Percentiles rank a stretch among this genome's conserved stretches.
These are phyloP conservation scores for Mucor racemosus DNA, from an alignment of 371 early-diverging fungal genomes.

Conservation along the genomic window DNA sequence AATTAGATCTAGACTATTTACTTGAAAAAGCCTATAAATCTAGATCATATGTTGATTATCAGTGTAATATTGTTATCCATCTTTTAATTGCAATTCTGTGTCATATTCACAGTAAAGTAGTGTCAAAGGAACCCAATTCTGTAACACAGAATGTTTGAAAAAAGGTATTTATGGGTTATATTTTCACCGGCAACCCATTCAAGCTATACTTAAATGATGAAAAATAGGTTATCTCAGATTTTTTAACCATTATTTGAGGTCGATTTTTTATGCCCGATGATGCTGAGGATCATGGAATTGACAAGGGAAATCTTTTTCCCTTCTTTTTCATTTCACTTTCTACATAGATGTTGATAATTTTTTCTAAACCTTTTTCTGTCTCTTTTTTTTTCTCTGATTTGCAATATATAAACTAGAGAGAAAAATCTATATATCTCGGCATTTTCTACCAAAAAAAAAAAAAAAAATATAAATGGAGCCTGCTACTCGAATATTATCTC, in stretches of 20 bases:
- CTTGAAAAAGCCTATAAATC: not conserved
- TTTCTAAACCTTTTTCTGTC: not conserved
- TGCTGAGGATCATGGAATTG: not conserved
- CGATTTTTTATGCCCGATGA: not conserved
- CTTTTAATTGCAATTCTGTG: not conserved
- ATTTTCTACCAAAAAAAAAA: not conserved
- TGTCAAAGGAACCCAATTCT: not conserved
- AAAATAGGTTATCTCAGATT: not conserved
- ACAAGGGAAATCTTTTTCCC: not conserved
- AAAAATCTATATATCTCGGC: not conserved
- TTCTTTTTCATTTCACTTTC: not conserved
- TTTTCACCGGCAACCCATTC: not conserved
- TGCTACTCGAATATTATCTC: conserved; percentile 15
- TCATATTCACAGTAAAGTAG: not conserved
- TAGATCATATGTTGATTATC: not conserved
- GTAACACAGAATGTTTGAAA: not conserved
- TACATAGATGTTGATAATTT: not conserved
- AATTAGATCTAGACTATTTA: not conserved
- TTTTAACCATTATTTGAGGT: not conserved
- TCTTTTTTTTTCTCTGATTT: not conserved
- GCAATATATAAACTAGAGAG: not conserved
- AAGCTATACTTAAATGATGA: not conserved
- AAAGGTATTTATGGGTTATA: not conserved
- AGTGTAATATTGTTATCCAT: not conserved
- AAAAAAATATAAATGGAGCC: conserved; percentile 19